Conservation (phyloP, 2,329 filamentous ascomycete genomes). For the Sordariomycetes sp. region DNA sequence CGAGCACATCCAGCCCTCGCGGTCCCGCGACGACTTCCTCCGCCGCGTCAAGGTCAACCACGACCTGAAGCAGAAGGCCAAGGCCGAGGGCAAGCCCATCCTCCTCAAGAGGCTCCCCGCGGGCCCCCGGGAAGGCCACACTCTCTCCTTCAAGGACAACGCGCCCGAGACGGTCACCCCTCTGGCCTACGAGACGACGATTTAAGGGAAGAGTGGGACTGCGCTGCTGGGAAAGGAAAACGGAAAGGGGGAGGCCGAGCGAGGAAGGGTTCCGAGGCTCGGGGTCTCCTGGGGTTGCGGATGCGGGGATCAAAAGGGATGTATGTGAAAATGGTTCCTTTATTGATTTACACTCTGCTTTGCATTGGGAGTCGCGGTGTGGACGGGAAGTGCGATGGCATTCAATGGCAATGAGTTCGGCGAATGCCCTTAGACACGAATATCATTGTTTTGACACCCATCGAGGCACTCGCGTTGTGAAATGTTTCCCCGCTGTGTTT, state of each 20-base stretch:
- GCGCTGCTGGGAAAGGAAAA: background rate
- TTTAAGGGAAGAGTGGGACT: constrained; percentile 49
- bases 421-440: background rate
- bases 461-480: background rate
- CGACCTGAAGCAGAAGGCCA: constrained; percentile 83
- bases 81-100: constrained; percentile 76
- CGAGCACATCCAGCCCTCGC: constrained; percentile 91
- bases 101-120: constrained; percentile 86
- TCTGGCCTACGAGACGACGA: constrained; percentile 95
- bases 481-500: background rate
- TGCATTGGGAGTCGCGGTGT: background rate
- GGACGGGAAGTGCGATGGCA: background rate
- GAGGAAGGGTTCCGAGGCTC: background rate
- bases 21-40: constrained; percentile 94
- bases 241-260: background rate
- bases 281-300: background rate
- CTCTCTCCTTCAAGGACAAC: constrained; percentile 71
- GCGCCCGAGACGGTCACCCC: constrained; percentile 85
- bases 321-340: background rate
- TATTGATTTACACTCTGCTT: background rate
- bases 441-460: background rate
- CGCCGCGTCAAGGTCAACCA: constrained; percentile 95
- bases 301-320: background rate
- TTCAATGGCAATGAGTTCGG: background rate
- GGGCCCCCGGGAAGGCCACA: constrained; percentile 69